Evolutionary conservation across 2,329 filamentous ascomycete species (phyloP), one percentile per base, ranked within the genome.

Genomic region (Aspergillus tamarii): DNA sequence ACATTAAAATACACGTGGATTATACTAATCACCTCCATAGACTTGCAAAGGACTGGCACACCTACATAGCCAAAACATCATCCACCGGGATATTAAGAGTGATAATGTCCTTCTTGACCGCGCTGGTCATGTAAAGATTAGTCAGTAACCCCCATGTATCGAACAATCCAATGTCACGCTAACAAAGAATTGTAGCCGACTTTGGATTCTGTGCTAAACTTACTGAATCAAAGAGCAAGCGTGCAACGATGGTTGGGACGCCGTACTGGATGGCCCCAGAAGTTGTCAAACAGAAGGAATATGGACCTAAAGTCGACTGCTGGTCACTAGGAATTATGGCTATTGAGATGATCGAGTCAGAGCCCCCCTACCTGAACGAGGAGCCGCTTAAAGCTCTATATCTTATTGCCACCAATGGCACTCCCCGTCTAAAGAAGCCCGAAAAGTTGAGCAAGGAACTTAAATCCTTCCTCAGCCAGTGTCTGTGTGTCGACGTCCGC

Each of bases 201-300:
- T 99, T 99, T 76, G 95, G 95, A 70, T 98, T 99, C 86, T 98
- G 94, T 78, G 95, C 95, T 77, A 98, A 98, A 83, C 91, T 99
- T 66, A 98, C 94, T 41, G 95, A 98, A 77, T 90, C 93, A 68
- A 96, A 96, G 82, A 95, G 88, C 72, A 98, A 99, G 85, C 94
- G 95, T 78, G 94, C 94, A 50, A 99, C 95, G 63, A 98, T 99
- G 95, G 95, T 99, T 61, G 95, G 95, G 68, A 99, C 95, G 39
- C 95, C 95, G 19, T 99, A 98, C 85, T 99, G 95, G 95, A 99
- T 99, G 95, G 95, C 95, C 10, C 95, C 95, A 43, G 95, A 99
- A 80, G 95, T 99, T 52, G 95, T 99, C 77, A 98, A 98, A 83
- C 95, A 98, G 79, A 98, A 98, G 83, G 94, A 97, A 80, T 99